A percentile compares a stretch with the other conserved stretches of the same genome.
phyloP scores from a whole-genome alignment of 2,329 filamentous ascomycete genomes.

The Monosporascus sp. region DNA sequence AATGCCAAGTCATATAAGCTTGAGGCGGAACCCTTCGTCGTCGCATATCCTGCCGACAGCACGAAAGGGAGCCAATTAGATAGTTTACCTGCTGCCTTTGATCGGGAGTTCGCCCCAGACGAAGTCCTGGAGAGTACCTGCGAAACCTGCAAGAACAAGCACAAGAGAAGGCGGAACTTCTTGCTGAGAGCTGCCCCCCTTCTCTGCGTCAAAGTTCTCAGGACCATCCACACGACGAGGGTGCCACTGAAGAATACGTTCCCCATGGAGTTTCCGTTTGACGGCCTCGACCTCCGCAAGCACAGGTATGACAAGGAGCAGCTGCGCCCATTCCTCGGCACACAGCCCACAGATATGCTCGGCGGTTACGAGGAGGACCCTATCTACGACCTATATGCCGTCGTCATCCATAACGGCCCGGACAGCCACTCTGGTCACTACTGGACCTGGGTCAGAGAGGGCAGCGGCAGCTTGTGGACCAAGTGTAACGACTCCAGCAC shows the following conservation, averaged over 20 bases:
- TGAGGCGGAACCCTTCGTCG: slow-evolving; percentile 13
- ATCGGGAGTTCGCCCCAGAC: slow-evolving; percentile 28
- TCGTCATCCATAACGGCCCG: slow-evolving; percentile 70
- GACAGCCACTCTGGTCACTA: slow-evolving; percentile 74
- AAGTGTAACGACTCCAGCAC: slow-evolving; percentile 39
- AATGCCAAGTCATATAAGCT: slow-evolving; percentile 44
- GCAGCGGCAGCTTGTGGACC: slow-evolving; percentile 42
- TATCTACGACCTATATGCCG: slow-evolving; percentile 79
- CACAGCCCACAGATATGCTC: slow-evolving; percentile 29
- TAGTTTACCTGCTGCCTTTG: not conserved
- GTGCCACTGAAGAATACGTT: slow-evolving; percentile 61
- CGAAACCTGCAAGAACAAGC: slow-evolving; percentile 64
- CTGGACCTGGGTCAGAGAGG: slow-evolving; percentile 61
- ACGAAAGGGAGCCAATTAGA: not conserved
- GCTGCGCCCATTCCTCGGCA: slow-evolving; percentile 8
- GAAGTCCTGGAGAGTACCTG: slow-evolving; percentile 71
- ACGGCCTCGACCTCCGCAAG: slow-evolving; percentile 53
- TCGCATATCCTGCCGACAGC: not conserved
- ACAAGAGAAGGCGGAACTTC: slow-evolving; percentile 54
- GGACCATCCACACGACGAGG: slow-evolving; percentile 17
- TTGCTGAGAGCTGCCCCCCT: slow-evolving; percentile 47
- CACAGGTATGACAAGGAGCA: slow-evolving; percentile 21
- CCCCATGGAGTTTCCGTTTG: slow-evolving; percentile 70
- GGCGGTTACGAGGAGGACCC: slow-evolving; percentile 51
- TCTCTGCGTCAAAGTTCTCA: slow-evolving; percentile 61